Conservation (phyloP, 2,329 filamentous ascomycete species). For the Calonectria hawksworthii region DNA sequence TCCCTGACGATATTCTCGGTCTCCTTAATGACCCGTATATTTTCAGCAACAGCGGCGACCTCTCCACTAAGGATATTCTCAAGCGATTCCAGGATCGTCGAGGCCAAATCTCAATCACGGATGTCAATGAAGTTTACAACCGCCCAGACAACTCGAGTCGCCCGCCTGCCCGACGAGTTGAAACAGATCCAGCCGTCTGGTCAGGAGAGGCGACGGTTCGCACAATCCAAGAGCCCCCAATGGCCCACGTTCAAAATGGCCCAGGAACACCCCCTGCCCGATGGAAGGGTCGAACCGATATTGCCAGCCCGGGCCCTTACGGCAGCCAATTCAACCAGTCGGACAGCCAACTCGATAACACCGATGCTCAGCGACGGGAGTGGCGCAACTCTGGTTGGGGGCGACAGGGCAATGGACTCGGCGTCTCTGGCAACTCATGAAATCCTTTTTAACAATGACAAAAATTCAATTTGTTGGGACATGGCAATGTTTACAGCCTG, state of each 20-base stretch:
- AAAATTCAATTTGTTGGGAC: conserved; percentile 35
- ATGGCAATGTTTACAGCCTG: conserved; percentile 24
- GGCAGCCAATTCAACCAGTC: conserved; percentile 60
- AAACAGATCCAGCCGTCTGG: conserved; percentile 89
- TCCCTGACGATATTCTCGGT: conserved; percentile 91
- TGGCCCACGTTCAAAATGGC: conserved; percentile 53
- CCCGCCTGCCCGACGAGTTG: conserved; percentile 75
- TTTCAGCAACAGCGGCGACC: conserved; percentile 85
- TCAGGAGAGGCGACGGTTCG: conserved; percentile 88
- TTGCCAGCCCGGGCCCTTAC: conserved; percentile 60
- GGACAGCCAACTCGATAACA: conserved; percentile 56
- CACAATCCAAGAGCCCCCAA: conserved; percentile 75
- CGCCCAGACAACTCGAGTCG: conserved; percentile 70
- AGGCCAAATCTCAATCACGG: conserved; percentile 70
- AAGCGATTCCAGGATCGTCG: conserved; percentile 89
- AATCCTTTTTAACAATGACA: conserved; percentile 30
- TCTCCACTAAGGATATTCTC: conserved; percentile 97
- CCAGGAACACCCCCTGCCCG: conserved; percentile 65
- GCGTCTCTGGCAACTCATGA: conserved; percentile 62
- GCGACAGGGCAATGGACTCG: conserved; percentile 64
- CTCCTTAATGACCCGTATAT: conserved; percentile 87
- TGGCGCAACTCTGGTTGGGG: conserved; percentile 72
- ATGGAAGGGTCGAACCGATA: conserved; percentile 62
- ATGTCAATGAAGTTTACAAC: conserved; percentile 69
- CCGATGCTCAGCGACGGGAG: conserved; percentile 63